Evolutionary conservation across 2,329 filamentous ascomycete genomes (phyloP).

Genomic region (Cladosporium phlei): DNA sequence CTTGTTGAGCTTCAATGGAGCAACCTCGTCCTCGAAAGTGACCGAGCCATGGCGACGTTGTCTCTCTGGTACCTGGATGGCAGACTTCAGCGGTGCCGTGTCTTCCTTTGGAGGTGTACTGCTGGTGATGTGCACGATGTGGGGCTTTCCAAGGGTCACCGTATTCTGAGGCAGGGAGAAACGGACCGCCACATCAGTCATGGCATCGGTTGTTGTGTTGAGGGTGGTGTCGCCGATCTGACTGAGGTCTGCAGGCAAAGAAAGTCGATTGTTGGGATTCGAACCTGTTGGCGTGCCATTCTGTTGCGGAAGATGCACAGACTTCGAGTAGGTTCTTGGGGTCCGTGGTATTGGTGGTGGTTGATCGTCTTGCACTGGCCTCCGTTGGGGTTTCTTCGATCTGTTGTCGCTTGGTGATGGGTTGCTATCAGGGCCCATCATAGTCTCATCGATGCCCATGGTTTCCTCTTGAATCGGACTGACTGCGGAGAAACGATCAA

Average conservation of each 20-base stretch:
- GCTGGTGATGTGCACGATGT: conserved; percentile 30
- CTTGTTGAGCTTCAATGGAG: conserved; percentile 32
- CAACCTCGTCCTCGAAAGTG: conserved; percentile 32
- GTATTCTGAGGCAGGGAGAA: conserved; percentile 34
- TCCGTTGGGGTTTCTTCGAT: conserved; percentile 9
- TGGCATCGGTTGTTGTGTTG: conserved; percentile 29
- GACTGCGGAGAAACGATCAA: conserved; percentile 30
- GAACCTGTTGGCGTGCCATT: conserved; percentile 22
- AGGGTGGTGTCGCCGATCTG: conserved; percentile 28
- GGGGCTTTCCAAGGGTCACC: conserved; percentile 33
- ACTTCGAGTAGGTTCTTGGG: conserved; percentile 31
- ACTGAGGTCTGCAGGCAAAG: conserved; percentile 30
- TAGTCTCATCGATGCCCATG: conserved; percentile 27
- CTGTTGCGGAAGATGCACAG: conserved; percentile 26
- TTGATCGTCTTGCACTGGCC: conserved; percentile 18
- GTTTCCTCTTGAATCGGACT: conserved; percentile 31
- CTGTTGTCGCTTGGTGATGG: conserved; percentile 14
- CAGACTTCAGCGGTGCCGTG: conserved; percentile 18
- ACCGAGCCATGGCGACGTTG: conserved; percentile 18
- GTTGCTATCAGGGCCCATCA: conserved; percentile 1
- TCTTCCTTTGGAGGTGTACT: conserved; percentile 24
- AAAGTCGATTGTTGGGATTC: conserved; percentile 26
- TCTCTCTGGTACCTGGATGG: conserved; percentile 14
- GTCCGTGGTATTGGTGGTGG: conserved; percentile 28
- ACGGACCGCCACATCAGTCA: conserved; percentile 35